Evolutionary conservation across 768 basidiomycete species (phyloP).

Genomic region (Chalciporus piperatus): DNA sequence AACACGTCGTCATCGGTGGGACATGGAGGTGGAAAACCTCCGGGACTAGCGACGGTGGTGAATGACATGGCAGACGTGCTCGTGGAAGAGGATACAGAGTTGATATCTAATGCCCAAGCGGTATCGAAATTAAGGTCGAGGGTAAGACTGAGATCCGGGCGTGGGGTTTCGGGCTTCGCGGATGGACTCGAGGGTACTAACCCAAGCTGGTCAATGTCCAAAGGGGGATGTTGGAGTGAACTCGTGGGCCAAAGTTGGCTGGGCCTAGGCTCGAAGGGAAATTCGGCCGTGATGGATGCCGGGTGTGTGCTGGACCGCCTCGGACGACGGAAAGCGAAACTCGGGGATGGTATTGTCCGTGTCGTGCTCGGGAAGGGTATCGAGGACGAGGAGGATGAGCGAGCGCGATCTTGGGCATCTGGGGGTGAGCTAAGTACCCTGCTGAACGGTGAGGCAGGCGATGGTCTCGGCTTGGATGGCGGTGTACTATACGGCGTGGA

Average conservation of each 20-base stretch:
- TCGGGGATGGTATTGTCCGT: background rate
- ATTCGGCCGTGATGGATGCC: slow-evolving; percentile 2
- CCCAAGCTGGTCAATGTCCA: slow-evolving; percentile 14
- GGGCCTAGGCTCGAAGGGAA: slow-evolving; percentile 22
- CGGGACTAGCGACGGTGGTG: slow-evolving; percentile 13
- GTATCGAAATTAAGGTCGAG: slow-evolving; percentile 23
- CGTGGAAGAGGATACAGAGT: slow-evolving; percentile 15
- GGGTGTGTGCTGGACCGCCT: slow-evolving; percentile 10
- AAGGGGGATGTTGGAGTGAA: background rate
- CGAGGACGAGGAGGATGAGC: slow-evolving; percentile 12
- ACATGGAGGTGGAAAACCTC: slow-evolving; percentile 7
- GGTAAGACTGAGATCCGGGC: slow-evolving; percentile 11
- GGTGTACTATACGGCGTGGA: slow-evolving; percentile 29
- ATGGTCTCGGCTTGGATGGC: slow-evolving; percentile 9
- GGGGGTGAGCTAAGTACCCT: background rate
- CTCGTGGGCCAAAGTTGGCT: background rate
- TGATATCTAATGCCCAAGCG: slow-evolving; percentile 16
- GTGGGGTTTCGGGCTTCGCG: background rate
- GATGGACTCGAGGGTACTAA: slow-evolving; percentile 6
- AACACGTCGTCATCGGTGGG: slow-evolving; percentile 15
- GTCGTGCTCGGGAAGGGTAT: slow-evolving; percentile 20
- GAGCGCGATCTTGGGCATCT: slow-evolving; percentile 5
- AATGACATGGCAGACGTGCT: slow-evolving; percentile 19
- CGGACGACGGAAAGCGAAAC: slow-evolving; percentile 1
- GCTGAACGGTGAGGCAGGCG: background rate